A percentile compares a stretch with the other conserved stretches of the same genome.
Evolutionary conservation across 176 grass and related monocot species (phyloP).

Genomic region (Triticum timopheevii): DNA sequence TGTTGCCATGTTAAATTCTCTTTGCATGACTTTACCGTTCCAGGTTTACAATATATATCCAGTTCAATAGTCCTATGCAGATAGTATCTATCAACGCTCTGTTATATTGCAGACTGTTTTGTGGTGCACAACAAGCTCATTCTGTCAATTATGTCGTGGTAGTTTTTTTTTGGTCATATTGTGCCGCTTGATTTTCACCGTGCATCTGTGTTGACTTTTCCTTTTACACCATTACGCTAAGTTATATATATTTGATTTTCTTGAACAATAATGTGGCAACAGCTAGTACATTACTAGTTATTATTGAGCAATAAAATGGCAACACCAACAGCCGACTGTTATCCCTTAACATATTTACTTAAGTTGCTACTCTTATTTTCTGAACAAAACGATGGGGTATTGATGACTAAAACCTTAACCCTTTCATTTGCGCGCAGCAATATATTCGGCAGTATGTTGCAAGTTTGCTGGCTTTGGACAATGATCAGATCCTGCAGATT

Average conservation of each 20-base stretch:
- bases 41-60: background rate
- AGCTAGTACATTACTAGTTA: background rate
- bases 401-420: slow-evolving; percentile 3
- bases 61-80: background rate
- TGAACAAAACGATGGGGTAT: background rate
- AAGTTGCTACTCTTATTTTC: slow-evolving; percentile 20
- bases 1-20: background rate
- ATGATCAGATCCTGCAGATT: slow-evolving; percentile 61
- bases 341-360: slow-evolving; percentile 3
- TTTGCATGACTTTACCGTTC: background rate
- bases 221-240: slow-evolving; percentile 12
- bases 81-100: slow-evolving; percentile 3
- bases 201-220: slow-evolving; percentile 1
- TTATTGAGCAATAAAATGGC: slow-evolving; percentile 14
- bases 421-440: slow-evolving; percentile 55
- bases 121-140: background rate
- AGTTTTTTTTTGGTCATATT: background rate
- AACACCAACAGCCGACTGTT: background rate
- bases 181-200: background rate
- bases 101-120: background rate
- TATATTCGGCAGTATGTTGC: slow-evolving; percentile 70
- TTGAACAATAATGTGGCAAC: slow-evolving; percentile 13
- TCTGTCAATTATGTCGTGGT: background rate
- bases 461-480: slow-evolving; percentile 65
- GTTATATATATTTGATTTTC: slow-evolving; percentile 6